Evolutionary conservation across 306 rosid species (phyloP), one percentile per base, ranked within the genome.

Genomic region (Cucumis hystrix): DNA sequence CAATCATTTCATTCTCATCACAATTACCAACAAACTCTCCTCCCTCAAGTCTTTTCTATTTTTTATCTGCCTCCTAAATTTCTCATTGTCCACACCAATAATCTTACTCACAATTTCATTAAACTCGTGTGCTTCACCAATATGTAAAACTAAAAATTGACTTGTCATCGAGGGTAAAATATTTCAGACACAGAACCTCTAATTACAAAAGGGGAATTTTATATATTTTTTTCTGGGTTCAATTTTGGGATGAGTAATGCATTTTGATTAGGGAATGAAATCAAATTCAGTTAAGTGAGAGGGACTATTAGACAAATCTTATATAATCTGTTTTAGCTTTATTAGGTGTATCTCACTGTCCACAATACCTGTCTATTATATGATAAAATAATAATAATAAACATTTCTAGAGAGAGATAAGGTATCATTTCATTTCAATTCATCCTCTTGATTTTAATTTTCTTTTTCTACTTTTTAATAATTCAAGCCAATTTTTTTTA

Each of bases 301-400:
- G 49, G 63, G 77, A 54, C n/a, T 73, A 28, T 73, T 23, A 73
- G 35, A 45, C 49, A 17, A 30, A 15, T 73, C 33, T 52, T 73
- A 73, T 54, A 73, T 73, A 1, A 73, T 73, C 4, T 30, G 45
- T 51, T 51, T 54, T 28, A 52, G 77, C 63, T 30, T 54, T 52
- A 73, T 73, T 73, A 73, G 77, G 77, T 73, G 77, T 33, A 30
- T 54, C 63, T 54, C 63, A 52, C 77, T 54, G 62, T 73, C 62
- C 60, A 52, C 60, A 73, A 73, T 51, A 52, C 63, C 77, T 30
- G 63, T 72, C 62, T 51, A 30, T 73, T 73, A 30, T 25, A 9
- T 72, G 25, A 51, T 71, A 14, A 70, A 3, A 67, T 28, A 28
- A 33, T 33, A 33, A 33, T 33, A 30, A 33, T 8, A 66, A 2